phyloP scores from a whole-genome alignment of 2,329 filamentous ascomycete species.

The Chaetomiaceae sp. region DNA sequence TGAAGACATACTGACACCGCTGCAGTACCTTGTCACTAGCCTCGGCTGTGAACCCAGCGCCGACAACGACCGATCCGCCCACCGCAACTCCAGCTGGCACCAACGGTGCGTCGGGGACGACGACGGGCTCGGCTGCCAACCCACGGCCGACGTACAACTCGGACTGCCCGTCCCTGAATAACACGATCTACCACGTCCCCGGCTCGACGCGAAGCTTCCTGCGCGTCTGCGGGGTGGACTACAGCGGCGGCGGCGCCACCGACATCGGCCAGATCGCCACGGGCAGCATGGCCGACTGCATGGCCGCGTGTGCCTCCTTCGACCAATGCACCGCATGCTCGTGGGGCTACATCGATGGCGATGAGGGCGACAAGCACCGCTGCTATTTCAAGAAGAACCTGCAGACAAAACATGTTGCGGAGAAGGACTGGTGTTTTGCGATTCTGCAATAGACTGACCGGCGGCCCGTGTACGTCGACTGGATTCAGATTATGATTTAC shows the following conservation, averaged over 20 bases:
- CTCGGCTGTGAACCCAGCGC: not conserved
- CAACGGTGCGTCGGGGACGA: slow-evolving; percentile 20
- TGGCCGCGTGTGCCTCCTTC: slow-evolving; percentile 34
- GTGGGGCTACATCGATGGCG: slow-evolving; percentile 34
- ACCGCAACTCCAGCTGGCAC: not conserved
- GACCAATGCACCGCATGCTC: slow-evolving; percentile 32
- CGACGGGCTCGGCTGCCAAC: slow-evolving; percentile 17
- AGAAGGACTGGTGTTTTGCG: slow-evolving; percentile 34
- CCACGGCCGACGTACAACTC: slow-evolving; percentile 26
- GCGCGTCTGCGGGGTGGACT: slow-evolving; percentile 42
- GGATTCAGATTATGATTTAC: slow-evolving; percentile 1
- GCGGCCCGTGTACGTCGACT: not conserved
- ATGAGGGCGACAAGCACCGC: slow-evolving; percentile 27
- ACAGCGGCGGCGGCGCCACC: slow-evolving; percentile 31
- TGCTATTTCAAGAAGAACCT: slow-evolving; percentile 36
- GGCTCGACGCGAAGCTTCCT: slow-evolving; percentile 37
- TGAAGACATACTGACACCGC: not conserved
- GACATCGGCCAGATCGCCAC: slow-evolving; percentile 28
- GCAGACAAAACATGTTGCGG: slow-evolving; percentile 26
- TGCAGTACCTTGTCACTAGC: slow-evolving; percentile 1
- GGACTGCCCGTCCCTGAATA: slow-evolving; percentile 39
- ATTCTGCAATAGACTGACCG: slow-evolving; percentile 22
- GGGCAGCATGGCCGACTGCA: slow-evolving; percentile 33
- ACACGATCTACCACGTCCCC: slow-evolving; percentile 38
- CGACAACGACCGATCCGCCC: not conserved